Base-by-base conservation (phyloP, 2,329 filamentous ascomycete species). In the Basipetospora chlamydospora region DNA sequence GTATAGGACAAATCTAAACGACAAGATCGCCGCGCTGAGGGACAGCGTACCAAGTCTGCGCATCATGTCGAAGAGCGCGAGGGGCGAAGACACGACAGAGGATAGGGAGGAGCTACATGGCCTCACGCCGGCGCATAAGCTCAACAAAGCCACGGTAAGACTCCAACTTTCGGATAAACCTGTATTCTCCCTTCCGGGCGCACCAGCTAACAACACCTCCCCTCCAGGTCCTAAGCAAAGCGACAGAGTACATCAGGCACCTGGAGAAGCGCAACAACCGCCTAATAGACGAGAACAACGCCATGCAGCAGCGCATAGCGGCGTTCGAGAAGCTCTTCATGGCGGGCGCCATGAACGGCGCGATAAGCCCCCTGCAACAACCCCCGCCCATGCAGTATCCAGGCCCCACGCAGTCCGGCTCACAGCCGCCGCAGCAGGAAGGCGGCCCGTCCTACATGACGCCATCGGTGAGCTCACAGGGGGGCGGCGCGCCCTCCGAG, bases 1-100 rank as follows among this genome's bases (percentile, higher is more conserved):
- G 45, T 96, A 96, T 57, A 78, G 88, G 48, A 94, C 84, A 37
- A 96, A 96, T 51, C 67, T 96, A 39, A 96, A 96, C 52, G 88
- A 95, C 53, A 96, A 96, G 63, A 96, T 96, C 48, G 81, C 86
- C 31, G 86, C 87, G 40, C 63, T 96, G 42, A 72, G 87, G 47
- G 86, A 95, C 55, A 93, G 85, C 50, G 86, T 96, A 11, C 88
- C 88, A 2, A 92, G 83, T 55, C 63, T 96, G 39, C 76, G 87
- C 33, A 82, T 86, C 47, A 84, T 87, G 73, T 76, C 77, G 26
- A 84, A 82, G 60, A 79, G 70, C 47, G 71, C 70, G 33, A 63
- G 64, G 40, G 78, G 74, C 26, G 77, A 80, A 48, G 78, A 83
- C 43, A 64, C 76, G 0, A 75, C 73, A 0, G 77, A 78, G 41